phyloP scores from a whole-genome alignment of 1,284 basidiomycete species.

The Erythrobasidium hasegawianum region DNA sequence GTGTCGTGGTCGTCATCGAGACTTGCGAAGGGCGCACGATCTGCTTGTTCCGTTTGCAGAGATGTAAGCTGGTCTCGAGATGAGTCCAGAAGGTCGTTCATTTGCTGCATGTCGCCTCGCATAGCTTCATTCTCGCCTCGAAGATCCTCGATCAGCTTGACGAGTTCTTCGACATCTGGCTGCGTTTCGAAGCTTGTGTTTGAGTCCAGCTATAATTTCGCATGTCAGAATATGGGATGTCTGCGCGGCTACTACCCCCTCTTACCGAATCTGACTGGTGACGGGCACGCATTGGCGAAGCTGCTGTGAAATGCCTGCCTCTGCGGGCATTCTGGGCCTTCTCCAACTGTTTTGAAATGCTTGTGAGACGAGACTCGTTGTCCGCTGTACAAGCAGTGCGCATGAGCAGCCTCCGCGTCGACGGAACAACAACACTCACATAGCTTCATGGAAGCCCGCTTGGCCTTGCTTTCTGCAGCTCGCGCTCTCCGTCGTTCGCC shows the following conservation, averaged over 20 bases:
- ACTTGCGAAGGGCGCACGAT: conserved; percentile 9
- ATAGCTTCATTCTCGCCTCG: conserved; percentile 41
- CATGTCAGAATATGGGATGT: too few relatives aligned
- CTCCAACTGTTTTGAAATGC: conserved; percentile 15
- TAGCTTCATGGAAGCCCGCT: conserved; percentile 25
- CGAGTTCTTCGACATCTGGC: conserved; percentile 32
- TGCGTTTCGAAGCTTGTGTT: background rate
- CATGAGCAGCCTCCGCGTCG: background rate
- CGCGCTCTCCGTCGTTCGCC: conserved; percentile 66
- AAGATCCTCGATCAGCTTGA: conserved; percentile 40
- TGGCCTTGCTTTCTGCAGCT: conserved; percentile 64
- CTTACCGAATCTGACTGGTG: conserved; percentile 24
- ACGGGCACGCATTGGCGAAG: conserved; percentile 15
- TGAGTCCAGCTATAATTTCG: background rate
- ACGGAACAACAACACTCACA: conserved; percentile 7
- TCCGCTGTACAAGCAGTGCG: conserved; percentile 13
- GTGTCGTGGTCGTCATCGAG: conserved; percentile 7
- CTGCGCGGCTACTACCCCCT: too few relatives aligned
- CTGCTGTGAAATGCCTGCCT: conserved; percentile 21
- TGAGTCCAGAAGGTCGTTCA: conserved; percentile 40
- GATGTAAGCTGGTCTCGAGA: conserved; percentile 38
- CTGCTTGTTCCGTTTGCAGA: conserved; percentile 23
- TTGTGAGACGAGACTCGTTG: conserved; percentile 14
- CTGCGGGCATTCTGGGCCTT: conserved; percentile 7
- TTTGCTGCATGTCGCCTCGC: conserved; percentile 40